Conservation (phyloP, 2,329 filamentous ascomycete species). For the Cladosporium sp. region DNA sequence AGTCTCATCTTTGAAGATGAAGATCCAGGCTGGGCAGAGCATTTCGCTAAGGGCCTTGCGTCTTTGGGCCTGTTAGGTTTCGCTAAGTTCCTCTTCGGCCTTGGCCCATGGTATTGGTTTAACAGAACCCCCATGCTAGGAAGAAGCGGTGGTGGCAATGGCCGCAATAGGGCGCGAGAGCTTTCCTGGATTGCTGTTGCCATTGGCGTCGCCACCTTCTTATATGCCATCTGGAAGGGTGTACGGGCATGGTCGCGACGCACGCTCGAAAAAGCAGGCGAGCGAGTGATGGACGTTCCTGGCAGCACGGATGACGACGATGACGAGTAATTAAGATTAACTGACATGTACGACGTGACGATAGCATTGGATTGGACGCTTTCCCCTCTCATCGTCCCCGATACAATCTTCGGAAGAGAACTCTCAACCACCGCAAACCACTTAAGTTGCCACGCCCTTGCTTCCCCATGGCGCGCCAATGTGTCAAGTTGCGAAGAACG, state of each 20-base stretch:
- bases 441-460: constrained; percentile 91
- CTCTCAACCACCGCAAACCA: constrained; percentile 64
- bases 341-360: constrained; percentile 22
- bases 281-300: constrained; percentile 80
- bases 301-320: constrained; percentile 60
- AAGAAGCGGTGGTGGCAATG: constrained; percentile 58
- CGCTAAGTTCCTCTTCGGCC: constrained; percentile 72
- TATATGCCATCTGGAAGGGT: constrained; percentile 81
- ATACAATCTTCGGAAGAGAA: background rate
- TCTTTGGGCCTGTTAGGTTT: constrained; percentile 85
- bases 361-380: background rate
- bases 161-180: constrained; percentile 74
- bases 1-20: constrained; percentile 48
- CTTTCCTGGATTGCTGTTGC: constrained; percentile 78
- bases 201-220: constrained; percentile 76
- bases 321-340: constrained; percentile 38
- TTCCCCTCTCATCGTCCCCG: background rate
- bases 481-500: constrained; percentile 93
- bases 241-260: constrained; percentile 72
- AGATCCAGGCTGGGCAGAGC: constrained; percentile 68
- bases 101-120: constrained; percentile 76
- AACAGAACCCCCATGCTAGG: constrained; percentile 55
- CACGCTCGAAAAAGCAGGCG: constrained; percentile 74
- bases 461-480: constrained; percentile 79
- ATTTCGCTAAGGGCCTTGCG: constrained; percentile 88